Percentiles rank a stretch among this genome's conserved stretches.
These are phyloP conservation scores for Gynostemma pentaphyllum DNA, from an alignment of 306 rosid species.

Conservation along the genomic window DNA sequence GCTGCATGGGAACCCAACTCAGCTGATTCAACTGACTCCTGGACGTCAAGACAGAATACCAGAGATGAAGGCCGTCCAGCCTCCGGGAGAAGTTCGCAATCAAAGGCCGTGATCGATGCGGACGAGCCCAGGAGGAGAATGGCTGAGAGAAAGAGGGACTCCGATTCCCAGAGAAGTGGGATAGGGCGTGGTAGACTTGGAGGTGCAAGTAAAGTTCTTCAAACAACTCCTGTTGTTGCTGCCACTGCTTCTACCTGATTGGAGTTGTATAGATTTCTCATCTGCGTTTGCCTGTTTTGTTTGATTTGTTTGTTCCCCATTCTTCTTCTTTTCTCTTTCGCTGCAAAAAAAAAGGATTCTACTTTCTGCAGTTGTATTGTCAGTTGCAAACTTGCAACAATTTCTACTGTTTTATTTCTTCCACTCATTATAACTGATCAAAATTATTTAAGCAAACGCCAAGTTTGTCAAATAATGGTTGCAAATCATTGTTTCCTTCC, in stretches of 20 bases:
- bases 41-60: conserved; percentile 34
- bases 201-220: conserved; percentile 25
- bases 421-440: background rate
- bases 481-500: background rate
- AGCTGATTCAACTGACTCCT: conserved; percentile 47
- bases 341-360: conserved; percentile 15
- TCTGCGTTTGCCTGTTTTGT: conserved; percentile 6
- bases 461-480: background rate
- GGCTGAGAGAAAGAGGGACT: conserved; percentile 28
- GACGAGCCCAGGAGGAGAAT: conserved; percentile 28
- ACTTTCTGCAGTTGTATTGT: conserved; percentile 16
- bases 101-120: conserved; percentile 5
- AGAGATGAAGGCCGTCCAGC: conserved; percentile 20
- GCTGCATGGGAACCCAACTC: conserved; percentile 66
- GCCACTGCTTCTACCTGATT: conserved; percentile 41
- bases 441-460: background rate
- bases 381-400: conserved; percentile 60
- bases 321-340: background rate
- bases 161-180: conserved; percentile 33
- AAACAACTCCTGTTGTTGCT: conserved; percentile 27
- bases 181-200: conserved; percentile 50
- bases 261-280: conserved; percentile 16
- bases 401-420: conserved; percentile 11
- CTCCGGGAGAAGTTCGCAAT: background rate
- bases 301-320: conserved; percentile 3